phyloP scores from a whole-genome alignment of 2,329 filamentous ascomycete genomes.

The Botrytis aclada region DNA sequence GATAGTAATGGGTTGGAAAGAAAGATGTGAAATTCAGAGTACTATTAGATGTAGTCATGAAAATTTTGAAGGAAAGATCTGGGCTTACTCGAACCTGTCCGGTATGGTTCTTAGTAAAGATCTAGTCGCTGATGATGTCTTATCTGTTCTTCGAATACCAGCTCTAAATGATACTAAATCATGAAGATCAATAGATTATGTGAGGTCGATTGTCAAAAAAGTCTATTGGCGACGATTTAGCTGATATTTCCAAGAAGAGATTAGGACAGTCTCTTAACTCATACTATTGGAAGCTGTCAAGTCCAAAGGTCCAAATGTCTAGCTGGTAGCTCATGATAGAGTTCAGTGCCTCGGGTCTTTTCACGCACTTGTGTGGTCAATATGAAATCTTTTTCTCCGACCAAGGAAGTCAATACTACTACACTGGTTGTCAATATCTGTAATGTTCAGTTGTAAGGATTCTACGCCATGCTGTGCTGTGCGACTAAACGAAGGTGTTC shows the following conservation, averaged over 20 bases:
- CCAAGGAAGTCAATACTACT: background rate
- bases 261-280: background rate
- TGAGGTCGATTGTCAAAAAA: background rate
- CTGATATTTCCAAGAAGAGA: background rate
- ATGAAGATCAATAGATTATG: background rate
- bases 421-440: background rate
- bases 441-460: background rate
- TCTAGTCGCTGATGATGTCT: background rate
- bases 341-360: background rate
- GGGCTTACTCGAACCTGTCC: background rate
- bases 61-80: background rate
- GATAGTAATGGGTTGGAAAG: background rate
- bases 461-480: background rate
- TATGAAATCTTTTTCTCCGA: background rate
- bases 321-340: background rate
- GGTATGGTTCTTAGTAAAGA: background rate
- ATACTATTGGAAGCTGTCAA: background rate
- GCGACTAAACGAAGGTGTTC: background rate
- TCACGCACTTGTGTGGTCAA: background rate
- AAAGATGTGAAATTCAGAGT: background rate
- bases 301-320: background rate
- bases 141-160: background rate
- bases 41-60: background rate
- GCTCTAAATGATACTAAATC: background rate
- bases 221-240: background rate